Base-by-base conservation (phyloP, 2,329 filamentous ascomycete genomes). In the Didymella sp. region DNA sequence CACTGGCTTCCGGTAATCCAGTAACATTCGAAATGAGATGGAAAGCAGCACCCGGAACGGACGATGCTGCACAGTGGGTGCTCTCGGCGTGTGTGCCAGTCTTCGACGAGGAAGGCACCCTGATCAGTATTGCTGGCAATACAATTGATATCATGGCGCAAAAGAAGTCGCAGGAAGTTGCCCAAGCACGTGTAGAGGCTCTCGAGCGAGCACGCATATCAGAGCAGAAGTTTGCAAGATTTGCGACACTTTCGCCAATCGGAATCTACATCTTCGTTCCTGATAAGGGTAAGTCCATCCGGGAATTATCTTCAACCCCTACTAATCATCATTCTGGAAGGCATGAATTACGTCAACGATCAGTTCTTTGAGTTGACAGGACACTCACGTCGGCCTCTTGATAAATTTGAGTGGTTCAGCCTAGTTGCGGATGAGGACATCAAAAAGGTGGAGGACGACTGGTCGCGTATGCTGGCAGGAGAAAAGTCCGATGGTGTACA, bases 1-100 rank as follows among this genome's bases (percentile, higher is more conserved):
- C 46, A 3, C 49, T 75, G 4, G 30, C 67, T 2, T 60, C 64
- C 22, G 71, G 71, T 2, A 60, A 53, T 24, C 58, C 68, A 0
- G 63, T 73, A 2, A 73, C 71, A 4, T 75, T 74, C 35, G 72
- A 75, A 41, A 74, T 74, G 72, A 59, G 71, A 43, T 75, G 72
- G 72, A 73, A 72, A 50, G 56, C 60, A 9, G 56, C 59, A 3
- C 42, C 61, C 3, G 65, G 57, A 3, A 55, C 61, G 3, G 47
- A 53, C 6, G 56, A 66, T 6, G 15, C 45, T 15, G 59, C 59
- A 22, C 67, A 70, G 51, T 73, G 72, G 70, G 60, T 74, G 2
- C 62, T 72, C 4, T 69, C 66, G 4, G 62, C 70, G 8, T 72
- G 70, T 38, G 66, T 74, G 4, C 70, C 72, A 0, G 61, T 75